Conservation (phyloP, 306 rosid genomes). For the Rosa chinensis region DNA sequence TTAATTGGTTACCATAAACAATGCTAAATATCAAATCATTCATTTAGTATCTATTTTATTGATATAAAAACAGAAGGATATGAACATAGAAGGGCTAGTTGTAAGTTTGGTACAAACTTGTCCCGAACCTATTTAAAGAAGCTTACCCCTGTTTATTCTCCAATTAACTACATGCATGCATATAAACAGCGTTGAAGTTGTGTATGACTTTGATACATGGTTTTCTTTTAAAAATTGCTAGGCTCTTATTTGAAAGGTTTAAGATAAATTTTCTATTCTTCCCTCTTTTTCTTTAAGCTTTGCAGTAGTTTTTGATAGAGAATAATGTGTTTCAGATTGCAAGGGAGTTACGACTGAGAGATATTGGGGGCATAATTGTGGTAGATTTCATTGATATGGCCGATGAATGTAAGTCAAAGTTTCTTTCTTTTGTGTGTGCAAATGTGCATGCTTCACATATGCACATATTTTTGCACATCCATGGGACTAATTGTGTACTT, state of each 20-base stretch:
- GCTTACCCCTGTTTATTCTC: not conserved
- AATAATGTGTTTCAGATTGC: constrained; percentile 68
- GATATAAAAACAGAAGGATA: not conserved
- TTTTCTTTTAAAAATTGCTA: not conserved
- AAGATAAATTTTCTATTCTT: constrained; percentile 11
- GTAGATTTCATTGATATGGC: constrained; percentile 96
- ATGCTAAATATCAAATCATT: not conserved
- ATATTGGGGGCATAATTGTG: constrained; percentile 96
- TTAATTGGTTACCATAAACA: not conserved
- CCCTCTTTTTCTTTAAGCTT: constrained; percentile 15
- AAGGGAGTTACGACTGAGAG: constrained; percentile 89
- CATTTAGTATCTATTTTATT: not conserved
- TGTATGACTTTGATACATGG: not conserved
- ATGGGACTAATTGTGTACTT: not conserved
- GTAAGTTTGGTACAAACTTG: not conserved
- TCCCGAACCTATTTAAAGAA: not conserved
- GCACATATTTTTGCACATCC: not conserved
- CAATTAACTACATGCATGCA: not conserved
- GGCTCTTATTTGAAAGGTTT: constrained; percentile 5
- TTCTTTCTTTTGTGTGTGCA: constrained; percentile 10
- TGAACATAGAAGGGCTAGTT: not conserved
- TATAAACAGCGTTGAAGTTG: not conserved
- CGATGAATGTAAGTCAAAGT: constrained; percentile 75
- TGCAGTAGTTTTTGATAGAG: constrained; percentile 26
- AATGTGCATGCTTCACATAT: not conserved